Conservation (phyloP, 805 yeast genomes). For the Scheffersomyces spartinae region DNA sequence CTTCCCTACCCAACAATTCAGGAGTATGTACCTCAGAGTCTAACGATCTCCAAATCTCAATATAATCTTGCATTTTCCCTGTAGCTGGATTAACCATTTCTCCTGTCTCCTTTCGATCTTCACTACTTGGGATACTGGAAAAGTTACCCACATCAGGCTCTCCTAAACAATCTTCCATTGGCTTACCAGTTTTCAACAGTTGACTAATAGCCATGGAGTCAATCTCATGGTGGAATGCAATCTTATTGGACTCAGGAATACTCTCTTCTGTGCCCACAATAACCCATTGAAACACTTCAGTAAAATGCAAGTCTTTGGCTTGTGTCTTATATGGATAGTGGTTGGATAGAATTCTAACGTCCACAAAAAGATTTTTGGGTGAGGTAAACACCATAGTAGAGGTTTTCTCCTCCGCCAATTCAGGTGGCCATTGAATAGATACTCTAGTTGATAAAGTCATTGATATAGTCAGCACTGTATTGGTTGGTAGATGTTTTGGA, state of each 20-base stretch:
- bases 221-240: conserved; percentile 31
- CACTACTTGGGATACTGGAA: conserved; percentile 21
- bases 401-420: conserved; percentile 29
- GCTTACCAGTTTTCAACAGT: conserved; percentile 17
- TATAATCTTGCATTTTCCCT: conserved; percentile 29
- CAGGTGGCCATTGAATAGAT: conserved; percentile 42
- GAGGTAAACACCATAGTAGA: conserved; percentile 38
- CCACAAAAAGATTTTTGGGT: conserved; percentile 34
- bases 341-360: conserved; percentile 21
- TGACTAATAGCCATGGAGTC: conserved; percentile 27
- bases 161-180: conserved; percentile 13
- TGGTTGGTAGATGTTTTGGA: too few species aligned
- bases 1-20: conserved; percentile 13
- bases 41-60: conserved; percentile 45
- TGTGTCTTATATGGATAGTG: too few species aligned
- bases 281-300: conserved; percentile 41
- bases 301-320: too few species aligned
- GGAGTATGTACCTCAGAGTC: conserved; percentile 26
- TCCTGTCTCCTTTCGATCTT: conserved; percentile 38
- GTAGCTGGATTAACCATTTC: conserved; percentile 35
- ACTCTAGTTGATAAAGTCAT: conserved; percentile 35
- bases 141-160: conserved; percentile 38
- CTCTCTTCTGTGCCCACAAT: conserved; percentile 39
- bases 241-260: conserved; percentile 20
- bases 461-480: too few species aligned